Percentiles rank a stretch among this genome's conserved stretches.
Conservation (phyloP, 2,329 filamentous ascomycete species). For the Beauveria brongniartii region DNA sequence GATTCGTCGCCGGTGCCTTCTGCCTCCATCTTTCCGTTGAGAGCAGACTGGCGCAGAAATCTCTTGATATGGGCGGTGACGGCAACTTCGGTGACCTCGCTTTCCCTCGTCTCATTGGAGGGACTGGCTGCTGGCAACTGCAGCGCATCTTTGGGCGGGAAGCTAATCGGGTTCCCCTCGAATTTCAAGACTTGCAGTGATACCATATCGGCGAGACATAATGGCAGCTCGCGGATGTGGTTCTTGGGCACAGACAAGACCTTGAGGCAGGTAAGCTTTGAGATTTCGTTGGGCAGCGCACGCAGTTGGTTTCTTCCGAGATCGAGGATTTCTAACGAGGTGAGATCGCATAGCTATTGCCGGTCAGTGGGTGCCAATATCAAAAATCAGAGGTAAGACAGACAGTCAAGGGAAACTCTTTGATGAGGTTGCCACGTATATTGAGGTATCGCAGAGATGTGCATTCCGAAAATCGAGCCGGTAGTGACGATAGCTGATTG, state of each 20-base stretch:
- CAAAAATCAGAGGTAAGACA: constrained; percentile 17
- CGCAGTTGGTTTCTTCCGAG: constrained; percentile 81
- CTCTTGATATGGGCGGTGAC: constrained; percentile 55
- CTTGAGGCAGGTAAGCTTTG: constrained; percentile 74
- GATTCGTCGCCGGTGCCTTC: constrained; percentile 52
- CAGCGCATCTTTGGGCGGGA: constrained; percentile 65
- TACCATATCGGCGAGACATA: constrained; percentile 81
- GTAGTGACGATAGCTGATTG: constrained; percentile 65
- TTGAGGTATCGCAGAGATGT: constrained; percentile 73
- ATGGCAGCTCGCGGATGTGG: constrained; percentile 73
- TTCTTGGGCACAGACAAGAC: constrained; percentile 85
- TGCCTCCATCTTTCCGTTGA: constrained; percentile 43
- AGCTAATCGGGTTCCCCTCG: constrained; percentile 76
- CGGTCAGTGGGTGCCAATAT: constrained; percentile 16
- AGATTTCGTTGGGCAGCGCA: constrained; percentile 69
- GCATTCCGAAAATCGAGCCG: constrained; percentile 65
- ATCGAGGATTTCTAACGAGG: constrained; percentile 85
- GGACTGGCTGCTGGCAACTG: constrained; percentile 49
- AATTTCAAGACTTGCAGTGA: constrained; percentile 85
- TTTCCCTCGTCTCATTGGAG: constrained; percentile 49
- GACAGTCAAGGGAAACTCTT: constrained; percentile 51
- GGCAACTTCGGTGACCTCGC: constrained; percentile 53
- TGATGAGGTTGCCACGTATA: constrained; percentile 66
- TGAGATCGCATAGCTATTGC: constrained; percentile 71
- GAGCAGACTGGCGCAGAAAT: constrained; percentile 46